Base-by-base conservation (phyloP, 2,329 filamentous ascomycete genomes). In the Calonectria henricotiae region DNA sequence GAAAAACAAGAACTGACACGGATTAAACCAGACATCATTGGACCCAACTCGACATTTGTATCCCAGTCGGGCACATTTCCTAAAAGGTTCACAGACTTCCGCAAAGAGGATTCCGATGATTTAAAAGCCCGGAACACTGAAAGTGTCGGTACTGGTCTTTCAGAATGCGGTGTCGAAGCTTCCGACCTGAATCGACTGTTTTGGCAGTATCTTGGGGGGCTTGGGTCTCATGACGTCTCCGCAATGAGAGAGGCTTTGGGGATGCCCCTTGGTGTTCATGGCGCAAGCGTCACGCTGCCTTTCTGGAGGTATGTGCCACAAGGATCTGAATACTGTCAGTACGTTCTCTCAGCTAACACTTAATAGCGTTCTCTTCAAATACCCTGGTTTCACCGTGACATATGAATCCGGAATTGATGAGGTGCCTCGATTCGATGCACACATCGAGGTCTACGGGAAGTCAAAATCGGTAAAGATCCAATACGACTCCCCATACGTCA, bases 401-500 rank as follows among this genome's bases (percentile, higher is more conserved):
- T 92, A 90, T 72, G 89, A 92, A 71, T 86, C 85, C 0, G 89
- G 89, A 0, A 81, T 90, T 25, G 85, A 88, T 71, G 75, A 78
- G 0, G 84, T 92, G 0, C 87, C 89, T 0, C 74, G 79, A 0
- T 89, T 89, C 61, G 88, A 89, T 65, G 86, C 87, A 0, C 83
- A 86, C 49, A 77, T 89, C 7, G 85, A 85, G 3, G 81, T 91
- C 0, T 91, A 89, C 71, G 85, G 85, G 0, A 77, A 82, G 17
- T 80, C 84, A 7, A 91, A 91, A 79, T 86, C 85, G 0, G 86
- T 91, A 0, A 83, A 81, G 1, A 82, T 91, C 12, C 76, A 86
- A 41, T 90, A 87, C 71, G 88, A 91, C 67, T 87, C 88, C 0
- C 89, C 89, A 0, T 90, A 87, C 67, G 82, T 90, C n/a, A 89